A percentile compares a stretch with the other conserved stretches of the same genome.
Evolutionary conservation across 1,139 yeast genomes (phyloP).

Genomic region (Nakaseomyces glabratus): DNA sequence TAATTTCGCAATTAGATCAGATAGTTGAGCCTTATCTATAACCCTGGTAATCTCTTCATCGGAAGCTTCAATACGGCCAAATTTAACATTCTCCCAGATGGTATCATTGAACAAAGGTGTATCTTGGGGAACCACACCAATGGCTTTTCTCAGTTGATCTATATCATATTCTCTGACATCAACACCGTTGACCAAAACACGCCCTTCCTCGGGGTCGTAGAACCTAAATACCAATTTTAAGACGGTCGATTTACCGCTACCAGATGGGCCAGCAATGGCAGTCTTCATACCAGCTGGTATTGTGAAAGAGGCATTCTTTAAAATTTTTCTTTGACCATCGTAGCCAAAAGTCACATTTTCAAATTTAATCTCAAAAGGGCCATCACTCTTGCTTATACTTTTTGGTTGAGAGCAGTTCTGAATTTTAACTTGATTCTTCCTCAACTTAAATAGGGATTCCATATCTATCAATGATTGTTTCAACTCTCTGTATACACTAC

Average conservation of each 20-base stretch:
- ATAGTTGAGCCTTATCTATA: constrained; percentile 62
- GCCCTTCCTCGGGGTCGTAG: constrained; percentile 73
- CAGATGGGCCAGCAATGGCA: constrained; percentile 92
- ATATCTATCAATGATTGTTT: constrained; percentile 87
- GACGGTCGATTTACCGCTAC: constrained; percentile 91
- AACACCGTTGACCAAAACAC: constrained; percentile 80
- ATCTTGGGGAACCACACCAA: constrained; percentile 97
- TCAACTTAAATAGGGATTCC: constrained; percentile 82
- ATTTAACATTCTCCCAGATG: constrained; percentile 75
- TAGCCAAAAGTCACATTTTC: constrained; percentile 93
- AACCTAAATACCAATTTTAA: constrained; percentile 77
- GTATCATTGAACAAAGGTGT: constrained; percentile 93
- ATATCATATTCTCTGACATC: constrained; percentile 71
- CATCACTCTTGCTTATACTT: constrained; percentile 41
- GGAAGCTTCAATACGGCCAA: constrained; percentile 69
- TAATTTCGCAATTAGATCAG: constrained; percentile 51
- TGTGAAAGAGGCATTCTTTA: constrained; percentile 69
- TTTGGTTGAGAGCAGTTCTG: constrained; percentile 54
- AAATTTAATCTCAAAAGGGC: constrained; percentile 54
- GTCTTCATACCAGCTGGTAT: constrained; percentile 89
- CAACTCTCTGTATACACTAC: constrained; percentile 89
- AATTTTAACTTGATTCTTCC: constrained; percentile 62
- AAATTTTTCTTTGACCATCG: constrained; percentile 78
- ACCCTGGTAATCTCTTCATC: constrained; percentile 63
- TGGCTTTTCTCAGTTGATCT: constrained; percentile 59